Percentiles rank a stretch among this genome's conserved stretches.
Conservation (phyloP, 495 filamentous ascomycete species). For the Neurospora tetraspora region DNA sequence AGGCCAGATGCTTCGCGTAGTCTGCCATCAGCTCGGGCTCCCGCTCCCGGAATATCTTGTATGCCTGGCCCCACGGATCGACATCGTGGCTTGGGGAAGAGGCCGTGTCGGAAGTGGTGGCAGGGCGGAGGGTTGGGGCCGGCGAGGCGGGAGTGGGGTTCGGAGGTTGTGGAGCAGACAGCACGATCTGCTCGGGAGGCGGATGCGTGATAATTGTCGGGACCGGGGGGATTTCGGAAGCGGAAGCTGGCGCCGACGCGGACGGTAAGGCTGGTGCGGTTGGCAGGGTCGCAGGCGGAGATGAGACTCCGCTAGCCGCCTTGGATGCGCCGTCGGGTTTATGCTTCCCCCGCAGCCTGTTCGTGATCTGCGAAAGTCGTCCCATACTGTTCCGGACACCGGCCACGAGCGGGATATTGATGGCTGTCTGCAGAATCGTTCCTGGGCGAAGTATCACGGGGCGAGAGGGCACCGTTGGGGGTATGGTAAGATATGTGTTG, state of each 20-base stretch:
- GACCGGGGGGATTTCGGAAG: not conserved
- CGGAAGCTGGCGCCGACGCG: not conserved
- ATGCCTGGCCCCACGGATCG: not conserved
- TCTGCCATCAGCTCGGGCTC: not conserved
- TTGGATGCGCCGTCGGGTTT: not conserved
- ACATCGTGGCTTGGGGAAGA: not conserved
- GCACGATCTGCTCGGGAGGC: not conserved
- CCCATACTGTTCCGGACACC: too few species aligned
- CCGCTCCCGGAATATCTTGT: not conserved
- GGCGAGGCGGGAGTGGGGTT: not conserved
- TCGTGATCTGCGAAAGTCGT: too few species aligned
- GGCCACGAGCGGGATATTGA: too few species aligned
- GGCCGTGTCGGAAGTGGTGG: not conserved
- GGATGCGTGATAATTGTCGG: not conserved
- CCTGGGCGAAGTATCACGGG: too few species aligned
- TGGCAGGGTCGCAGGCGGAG: not conserved
- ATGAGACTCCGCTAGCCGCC: not conserved
- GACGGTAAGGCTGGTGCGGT: not conserved
- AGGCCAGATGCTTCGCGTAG: constrained; percentile 1
- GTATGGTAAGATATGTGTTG: too few species aligned
- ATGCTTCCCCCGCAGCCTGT: too few species aligned
- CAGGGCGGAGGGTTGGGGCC: not conserved
- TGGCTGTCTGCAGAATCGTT: too few species aligned
- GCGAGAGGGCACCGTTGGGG: too few species aligned
- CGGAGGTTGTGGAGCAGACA: not conserved